A percentile compares a stretch with the other conserved stretches of the same genome.
phyloP scores from a whole-genome alignment of 2,329 filamentous ascomycete species.

The Tolypocladium tundrense region DNA sequence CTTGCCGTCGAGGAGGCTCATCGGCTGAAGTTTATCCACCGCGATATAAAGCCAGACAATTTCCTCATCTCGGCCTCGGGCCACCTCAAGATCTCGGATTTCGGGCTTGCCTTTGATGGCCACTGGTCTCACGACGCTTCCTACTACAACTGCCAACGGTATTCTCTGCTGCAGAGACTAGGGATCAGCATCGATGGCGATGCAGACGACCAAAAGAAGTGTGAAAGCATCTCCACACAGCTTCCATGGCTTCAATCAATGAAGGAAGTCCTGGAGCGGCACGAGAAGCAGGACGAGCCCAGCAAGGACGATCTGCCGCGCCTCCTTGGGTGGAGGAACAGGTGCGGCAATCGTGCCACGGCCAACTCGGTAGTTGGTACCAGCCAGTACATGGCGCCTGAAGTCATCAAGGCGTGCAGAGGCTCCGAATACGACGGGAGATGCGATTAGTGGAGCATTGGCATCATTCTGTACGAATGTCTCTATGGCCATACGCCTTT shows the following conservation, averaged over 20 bases:
- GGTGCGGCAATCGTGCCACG: constrained; percentile 56
- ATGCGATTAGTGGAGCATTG: constrained; percentile 96
- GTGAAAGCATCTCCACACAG: constrained; percentile 23
- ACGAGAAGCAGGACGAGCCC: constrained; percentile 18
- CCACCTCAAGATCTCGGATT: constrained; percentile 92
- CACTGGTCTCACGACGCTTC: constrained; percentile 87
- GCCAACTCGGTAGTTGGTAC: constrained; percentile 87
- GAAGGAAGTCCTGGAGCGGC: constrained; percentile 19
- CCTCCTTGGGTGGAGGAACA: constrained; percentile 61
- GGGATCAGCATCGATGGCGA: constrained; percentile 68
- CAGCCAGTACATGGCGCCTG: constrained; percentile 96
- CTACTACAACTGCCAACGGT: constrained; percentile 77
- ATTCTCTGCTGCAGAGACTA: constrained; percentile 66
- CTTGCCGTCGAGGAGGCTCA: constrained; percentile 90
- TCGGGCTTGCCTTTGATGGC: constrained; percentile 88
- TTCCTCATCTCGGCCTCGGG: constrained; percentile 83
- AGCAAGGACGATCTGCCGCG: constrained; percentile 18
- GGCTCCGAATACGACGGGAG: constrained; percentile 64
- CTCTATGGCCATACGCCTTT: constrained; percentile 90
- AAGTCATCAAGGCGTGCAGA: constrained; percentile 57
- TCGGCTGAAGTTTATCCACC: constrained; percentile 79
- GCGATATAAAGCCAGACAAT: constrained; percentile 95
- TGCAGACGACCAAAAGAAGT: constrained; percentile 52
- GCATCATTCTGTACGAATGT: constrained; percentile 90
- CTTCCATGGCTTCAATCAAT: constrained; percentile 20